Percentiles rank a stretch among this genome's conserved stretches.
These are phyloP conservation scores for Candolleomyces efflorescens DNA, from an alignment of 768 basidiomycete genomes.

Conservation along the genomic window DNA sequence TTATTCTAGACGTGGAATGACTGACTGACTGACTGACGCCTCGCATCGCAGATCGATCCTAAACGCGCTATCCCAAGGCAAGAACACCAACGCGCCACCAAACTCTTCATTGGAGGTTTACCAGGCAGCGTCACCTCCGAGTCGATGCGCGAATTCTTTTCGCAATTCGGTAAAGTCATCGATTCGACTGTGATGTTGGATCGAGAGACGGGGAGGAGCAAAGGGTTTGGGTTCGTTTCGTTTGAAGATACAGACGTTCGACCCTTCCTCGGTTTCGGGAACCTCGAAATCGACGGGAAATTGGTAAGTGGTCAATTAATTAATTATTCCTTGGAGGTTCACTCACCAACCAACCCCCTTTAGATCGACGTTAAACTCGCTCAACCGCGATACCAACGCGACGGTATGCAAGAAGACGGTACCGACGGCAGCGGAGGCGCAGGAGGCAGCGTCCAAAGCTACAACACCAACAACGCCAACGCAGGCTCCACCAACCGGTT, in stretches of 20 bases:
- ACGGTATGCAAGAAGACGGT: constrained; percentile 27
- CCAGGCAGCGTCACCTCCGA: constrained; percentile 91
- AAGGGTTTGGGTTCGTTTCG: constrained; percentile 97
- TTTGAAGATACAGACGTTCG: constrained; percentile 92
- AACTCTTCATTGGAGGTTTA: constrained; percentile 94
- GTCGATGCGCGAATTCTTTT: constrained; percentile 89
- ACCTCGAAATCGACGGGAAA: constrained; percentile 93
- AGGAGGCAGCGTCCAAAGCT: constrained; percentile 15
- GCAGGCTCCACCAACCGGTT: constrained; percentile 4
- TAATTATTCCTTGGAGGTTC: too few species aligned
- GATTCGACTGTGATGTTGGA: constrained; percentile 99
- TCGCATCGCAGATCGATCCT: constrained; percentile 84
- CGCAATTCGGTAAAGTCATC: constrained; percentile 91
- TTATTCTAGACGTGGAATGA: not conserved
- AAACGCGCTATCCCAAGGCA: constrained; percentile 97
- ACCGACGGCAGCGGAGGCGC: constrained; percentile 12
- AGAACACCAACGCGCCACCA: constrained; percentile 90
- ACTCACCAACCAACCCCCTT: not conserved
- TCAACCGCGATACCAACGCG: constrained; percentile 82
- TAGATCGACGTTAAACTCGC: constrained; percentile 98
- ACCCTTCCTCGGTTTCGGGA: constrained; percentile 82
- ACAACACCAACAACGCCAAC: constrained; percentile 15
- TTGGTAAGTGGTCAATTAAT: constrained; percentile 51
- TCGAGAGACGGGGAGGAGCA: constrained; percentile 89
- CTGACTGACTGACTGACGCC: too few species aligned